Percentiles rank a stretch among this genome's conserved stretches.
Evolutionary conservation across 78 protist genomes (phyloP).

Genomic region (Salpingoeca rosetta): DNA sequence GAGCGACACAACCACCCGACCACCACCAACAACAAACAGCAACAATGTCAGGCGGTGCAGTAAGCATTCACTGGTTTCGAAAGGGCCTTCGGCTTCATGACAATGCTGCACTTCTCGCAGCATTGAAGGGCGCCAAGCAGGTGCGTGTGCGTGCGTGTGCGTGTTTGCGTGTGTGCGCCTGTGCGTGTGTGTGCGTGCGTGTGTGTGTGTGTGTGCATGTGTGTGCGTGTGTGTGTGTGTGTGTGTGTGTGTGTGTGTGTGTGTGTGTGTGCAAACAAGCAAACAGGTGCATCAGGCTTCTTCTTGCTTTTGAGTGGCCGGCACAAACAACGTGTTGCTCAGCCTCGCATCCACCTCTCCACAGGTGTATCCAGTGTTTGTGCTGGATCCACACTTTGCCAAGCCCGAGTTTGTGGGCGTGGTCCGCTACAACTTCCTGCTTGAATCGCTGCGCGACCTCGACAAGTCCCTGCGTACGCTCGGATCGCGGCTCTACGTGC

Average conservation of each 20-base stretch:
- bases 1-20: too few relatives aligned
- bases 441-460: conserved; percentile 18
- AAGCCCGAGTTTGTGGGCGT: conserved; percentile 4
- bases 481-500: conserved; percentile 30
- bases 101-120: conserved; percentile 24
- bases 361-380: conserved; percentile 1
- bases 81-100: conserved; percentile 37
- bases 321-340: not conserved
- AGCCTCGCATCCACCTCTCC: not conserved
- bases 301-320: not conserved
- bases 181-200: not conserved
- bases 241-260: not conserved
- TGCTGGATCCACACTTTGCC: conserved; percentile 1
- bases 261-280: not conserved
- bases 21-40: too few relatives aligned
- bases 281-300: not conserved
- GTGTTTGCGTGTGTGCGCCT: not conserved
- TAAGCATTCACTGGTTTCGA: conserved; percentile 29
- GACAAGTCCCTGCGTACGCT: not conserved
- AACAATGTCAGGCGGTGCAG: too few relatives aligned
- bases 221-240: not conserved
- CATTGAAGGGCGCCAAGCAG: not conserved
- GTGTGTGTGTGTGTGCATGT: not conserved
- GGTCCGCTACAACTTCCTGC: conserved; percentile 11
- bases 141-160: not conserved